Base-by-base conservation (phyloP, 176 grass and related monocot species). In the Pontederia paniculata region DNA sequence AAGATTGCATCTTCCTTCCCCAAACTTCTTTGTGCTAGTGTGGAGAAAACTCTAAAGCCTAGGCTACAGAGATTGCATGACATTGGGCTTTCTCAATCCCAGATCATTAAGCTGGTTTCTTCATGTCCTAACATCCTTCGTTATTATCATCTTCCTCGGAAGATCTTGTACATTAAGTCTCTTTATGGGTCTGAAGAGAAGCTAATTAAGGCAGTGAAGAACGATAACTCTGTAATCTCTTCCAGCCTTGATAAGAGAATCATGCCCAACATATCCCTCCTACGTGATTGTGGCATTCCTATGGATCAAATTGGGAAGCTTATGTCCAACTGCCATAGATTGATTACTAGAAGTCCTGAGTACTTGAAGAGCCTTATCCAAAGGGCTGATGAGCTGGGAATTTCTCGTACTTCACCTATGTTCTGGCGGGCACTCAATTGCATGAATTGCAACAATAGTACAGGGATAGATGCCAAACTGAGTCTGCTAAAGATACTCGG, bases 31-130 rank as follows among this genome's bases (percentile, higher is more conserved):
- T 48, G 0, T 14, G 42, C 11, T 18, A 70, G 23, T 21, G 44
- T 56, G 66, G 48, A 68, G 9, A 70, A 69, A 37, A 63, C 37
- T 18, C 46, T 77, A 1, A 42, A 63, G 19, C 67, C 60, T 13
- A 42, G 28, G 44, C n/a, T 50, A 13, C 13, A 9, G 13, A 50
- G 13, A 17, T 50, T 50, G 48, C 48, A 50, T 13, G 14, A n/a
- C 14, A 0, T 50, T 13, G 15, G n/a, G 48, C n/a, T 57, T 1
- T 25, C 12, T 14, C 4, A 41, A 28, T 4, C 12, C 1, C 21
- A 6, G 20, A 41, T 57, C 14, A 25, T 57, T 57, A 21, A 57
- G 3, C 55, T 57, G 55, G 20, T 41, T 10, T 28, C 55, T 28
- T 28, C 55, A 25, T 10, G 14, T 4, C 55, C 55, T 16, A 57